These are phyloP conservation scores for Hypoxylon fragiforme DNA, from an alignment of 495 filamentous ascomycete genomes.

Conservation along the genomic window DNA sequence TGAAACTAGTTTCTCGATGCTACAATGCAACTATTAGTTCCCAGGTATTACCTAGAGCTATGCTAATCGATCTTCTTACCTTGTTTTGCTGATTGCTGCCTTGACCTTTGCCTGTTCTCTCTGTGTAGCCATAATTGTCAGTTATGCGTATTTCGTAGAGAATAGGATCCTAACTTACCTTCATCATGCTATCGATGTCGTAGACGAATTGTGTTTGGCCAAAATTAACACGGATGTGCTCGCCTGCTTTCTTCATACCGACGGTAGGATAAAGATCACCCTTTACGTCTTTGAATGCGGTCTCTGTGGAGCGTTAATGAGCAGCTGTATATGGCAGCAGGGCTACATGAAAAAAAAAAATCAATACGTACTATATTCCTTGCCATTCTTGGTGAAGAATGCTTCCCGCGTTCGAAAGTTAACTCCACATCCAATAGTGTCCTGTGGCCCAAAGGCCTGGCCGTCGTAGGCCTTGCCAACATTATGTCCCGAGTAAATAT, in stretches of 20 bases:
- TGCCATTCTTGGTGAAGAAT: constrained; percentile 95
- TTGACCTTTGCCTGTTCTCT: constrained; percentile 61
- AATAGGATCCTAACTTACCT: constrained; percentile 65
- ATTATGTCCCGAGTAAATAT: constrained; percentile 74
- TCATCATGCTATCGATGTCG: constrained; percentile 88
- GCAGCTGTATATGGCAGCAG: background rate
- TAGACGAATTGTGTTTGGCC: constrained; percentile 87
- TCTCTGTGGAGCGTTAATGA: constrained; percentile 51
- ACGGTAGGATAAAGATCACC: constrained; percentile 80
- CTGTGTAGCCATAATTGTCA: constrained; percentile 43
- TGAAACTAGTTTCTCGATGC: constrained; percentile 39
- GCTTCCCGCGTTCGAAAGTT: constrained; percentile 87
- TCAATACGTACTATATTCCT: constrained; percentile 67
- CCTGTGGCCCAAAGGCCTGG: constrained; percentile 66
- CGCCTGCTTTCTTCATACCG: constrained; percentile 88
- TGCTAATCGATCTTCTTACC: constrained; percentile 22
- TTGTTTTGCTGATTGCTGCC: constrained; percentile 45
- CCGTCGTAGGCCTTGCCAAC: constrained; percentile 74
- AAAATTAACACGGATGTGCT: constrained; percentile 88
- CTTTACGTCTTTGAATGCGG: constrained; percentile 79
- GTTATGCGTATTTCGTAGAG: constrained; percentile 11
- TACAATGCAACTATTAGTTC: constrained; percentile 27
- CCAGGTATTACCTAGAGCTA: background rate
- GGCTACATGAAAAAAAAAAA: constrained; percentile 32
- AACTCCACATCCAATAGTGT: constrained; percentile 89